Percentiles rank a stretch among this genome's conserved stretches.
phyloP scores from a whole-genome alignment of 2,329 filamentous ascomycete genomes.

The Corynespora cassiicola region DNA sequence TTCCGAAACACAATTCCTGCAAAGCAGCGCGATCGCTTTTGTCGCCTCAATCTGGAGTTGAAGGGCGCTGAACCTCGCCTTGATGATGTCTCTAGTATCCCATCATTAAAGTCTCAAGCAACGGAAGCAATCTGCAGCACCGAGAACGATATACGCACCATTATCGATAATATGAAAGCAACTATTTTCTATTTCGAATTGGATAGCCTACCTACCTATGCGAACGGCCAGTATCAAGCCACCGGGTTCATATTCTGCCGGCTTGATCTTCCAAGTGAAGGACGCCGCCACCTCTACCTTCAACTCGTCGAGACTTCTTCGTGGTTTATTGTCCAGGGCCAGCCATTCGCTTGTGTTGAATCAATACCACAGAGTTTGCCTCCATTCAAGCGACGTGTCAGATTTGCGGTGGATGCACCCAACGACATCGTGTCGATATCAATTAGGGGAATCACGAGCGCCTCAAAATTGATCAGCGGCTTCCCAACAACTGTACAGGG shows the following conservation, averaged over 20 bases:
- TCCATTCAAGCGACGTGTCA: constrained; percentile 5
- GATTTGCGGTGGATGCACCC: constrained; percentile 3
- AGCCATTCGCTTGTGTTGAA: constrained; percentile 3
- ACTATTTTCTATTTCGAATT: constrained; percentile 9
- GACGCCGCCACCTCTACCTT: constrained; percentile 1
- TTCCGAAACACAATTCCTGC: constrained; percentile 15
- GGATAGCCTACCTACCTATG: constrained; percentile 1
- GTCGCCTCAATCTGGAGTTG: constrained; percentile 23
- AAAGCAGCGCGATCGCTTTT: constrained; percentile 13
- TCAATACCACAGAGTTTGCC: constrained; percentile 6
- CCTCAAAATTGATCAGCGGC: constrained; percentile 5
- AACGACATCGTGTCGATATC: constrained; percentile 4
- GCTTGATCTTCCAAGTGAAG: constrained; percentile 1
- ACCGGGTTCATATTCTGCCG: constrained; percentile 1
- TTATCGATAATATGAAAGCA: constrained; percentile 5
- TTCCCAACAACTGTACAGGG: constrained; percentile 5
- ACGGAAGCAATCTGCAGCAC: constrained; percentile 3
- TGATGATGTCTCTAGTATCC: constrained; percentile 3
- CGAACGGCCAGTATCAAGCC: background rate
- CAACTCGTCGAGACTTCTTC: constrained; percentile 1
- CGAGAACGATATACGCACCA: constrained; percentile 5
- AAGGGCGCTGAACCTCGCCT: constrained; percentile 1
- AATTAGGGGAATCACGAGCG: constrained; percentile 6
- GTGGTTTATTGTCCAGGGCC: constrained; percentile 3
- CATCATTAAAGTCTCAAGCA: constrained; percentile 8